Evolutionary conservation across 106 monocot genomes (phyloP), one percentile per base, ranked within the genome.

Genomic region (Dendrobium chrysotoxum): DNA sequence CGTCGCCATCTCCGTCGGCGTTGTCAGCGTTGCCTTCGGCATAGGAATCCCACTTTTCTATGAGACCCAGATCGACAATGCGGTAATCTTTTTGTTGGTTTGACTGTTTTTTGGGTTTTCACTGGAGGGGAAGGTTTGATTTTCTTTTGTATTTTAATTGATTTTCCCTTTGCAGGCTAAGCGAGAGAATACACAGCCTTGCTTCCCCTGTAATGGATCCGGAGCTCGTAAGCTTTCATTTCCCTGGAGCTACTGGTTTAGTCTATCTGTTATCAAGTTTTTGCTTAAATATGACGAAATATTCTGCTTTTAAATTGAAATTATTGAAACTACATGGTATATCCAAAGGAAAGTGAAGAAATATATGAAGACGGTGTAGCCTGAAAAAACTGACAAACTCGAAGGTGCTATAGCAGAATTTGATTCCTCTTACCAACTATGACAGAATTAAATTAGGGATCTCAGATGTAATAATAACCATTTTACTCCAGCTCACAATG

Each of bases 201-300:
- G 96, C 84, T 96, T 96, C 84, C 93, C 96, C 5, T 96, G 96
- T 72, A 93, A 28, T 85, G 96, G 96, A 21, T 79, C 94, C 4
- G 96, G 94, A n/a, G 84, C 93, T 53, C 94, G 96, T 94, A 89
- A 92, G 94, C 66, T 26, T 75, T 30, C 8, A 9, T 5, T 65
- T 25, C 64, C 7, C n/a, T n/a, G 17, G 64, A 65, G 25, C n/a
- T n/a, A 25, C 35, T 35, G 35, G 2, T 35, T 35, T 35, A 35
- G 35, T 35, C 8, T 1, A 30, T 3, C 35, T 30, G 35, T 25
- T 25, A 25, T 64, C 25, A 25, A 23, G 64, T 64, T 64, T 64
- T 23, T 23, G n/a, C 25, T 64, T 25, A 25, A 17, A 21, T 58
- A n/a, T 58, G 5, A 21, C 4, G 5, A 21, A 58, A 58, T n/a